Conservation (phyloP, 148 eudicot species). For the Camellia japonica region DNA sequence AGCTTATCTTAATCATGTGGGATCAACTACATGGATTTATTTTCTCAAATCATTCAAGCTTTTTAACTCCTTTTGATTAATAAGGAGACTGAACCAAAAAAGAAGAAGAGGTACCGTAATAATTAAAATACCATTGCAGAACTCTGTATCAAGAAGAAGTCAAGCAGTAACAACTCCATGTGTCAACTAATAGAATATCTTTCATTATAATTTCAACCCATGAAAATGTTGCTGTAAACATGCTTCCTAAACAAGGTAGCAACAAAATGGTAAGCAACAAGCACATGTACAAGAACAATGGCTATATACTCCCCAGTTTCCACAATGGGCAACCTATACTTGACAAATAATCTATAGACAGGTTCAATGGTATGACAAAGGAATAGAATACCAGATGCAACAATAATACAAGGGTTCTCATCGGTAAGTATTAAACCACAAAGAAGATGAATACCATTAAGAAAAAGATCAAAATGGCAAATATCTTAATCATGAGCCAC, state of each 20-base stretch:
- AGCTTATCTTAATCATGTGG: no score
- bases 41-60: no score
- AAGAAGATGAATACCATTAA: conserved; percentile 64
- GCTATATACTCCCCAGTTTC: neutral
- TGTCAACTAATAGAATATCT: neutral
- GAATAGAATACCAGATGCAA: neutral
- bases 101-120: no score
- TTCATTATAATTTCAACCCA: neutral
- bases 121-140: no score
- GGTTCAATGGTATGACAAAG: neutral
- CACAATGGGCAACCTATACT: conserved; percentile 5
- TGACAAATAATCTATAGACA: neutral
- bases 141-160: neutral
- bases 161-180: conserved; percentile 1
- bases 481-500: conserved; percentile 77
- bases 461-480: conserved; percentile 65
- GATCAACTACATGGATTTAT: no score
- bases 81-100: no score
- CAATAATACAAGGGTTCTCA: neutral
- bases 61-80: no score
- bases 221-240: neutral
- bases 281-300: conserved; percentile 13
- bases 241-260: neutral
- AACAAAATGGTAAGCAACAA: neutral
- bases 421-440: conserved; percentile 34